These are phyloP conservation scores for Drosera spatulata DNA, from an alignment of 179 eudicot species.

Conservation along the genomic window DNA sequence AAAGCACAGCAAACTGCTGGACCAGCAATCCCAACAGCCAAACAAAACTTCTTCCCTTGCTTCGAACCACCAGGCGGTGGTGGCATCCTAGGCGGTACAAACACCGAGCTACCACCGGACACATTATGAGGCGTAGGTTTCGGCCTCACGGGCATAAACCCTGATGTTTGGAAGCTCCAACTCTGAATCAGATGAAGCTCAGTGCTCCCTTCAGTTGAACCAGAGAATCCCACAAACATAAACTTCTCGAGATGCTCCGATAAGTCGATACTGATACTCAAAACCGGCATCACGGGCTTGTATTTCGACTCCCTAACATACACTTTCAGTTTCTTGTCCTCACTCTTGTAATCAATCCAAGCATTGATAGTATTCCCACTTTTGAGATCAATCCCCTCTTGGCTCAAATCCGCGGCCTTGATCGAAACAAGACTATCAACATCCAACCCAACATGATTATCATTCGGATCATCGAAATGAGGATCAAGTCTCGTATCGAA, in stretches of 20 bases:
- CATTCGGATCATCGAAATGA: conserved; percentile 59
- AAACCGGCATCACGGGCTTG: conserved; percentile 44
- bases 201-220: conserved; percentile 90
- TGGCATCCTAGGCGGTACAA: conserved; percentile 18
- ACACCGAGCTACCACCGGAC: conserved; percentile 39
- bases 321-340: conserved; percentile 26
- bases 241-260: conserved; percentile 42
- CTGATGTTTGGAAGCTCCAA: conserved; percentile 56
- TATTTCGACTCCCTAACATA: conserved; percentile 37
- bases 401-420: conserved; percentile 26
- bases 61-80: conserved; percentile 11
- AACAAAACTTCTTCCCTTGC: conserved; percentile 33
- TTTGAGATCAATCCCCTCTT: conserved; percentile 40
- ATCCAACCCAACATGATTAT: conserved; percentile 82
- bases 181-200: conserved; percentile 52
- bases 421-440: conserved; percentile 56
- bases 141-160: conserved; percentile 36
- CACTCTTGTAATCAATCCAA: conserved; percentile 72
- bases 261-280: conserved; percentile 46
- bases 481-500: conserved; percentile 64
- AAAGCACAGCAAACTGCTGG: conserved; percentile 45
- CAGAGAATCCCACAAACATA: conserved; percentile 79
- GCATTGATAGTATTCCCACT: conserved; percentile 52
- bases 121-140: conserved; percentile 47
- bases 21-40: conserved; percentile 53